Evolutionary conservation across 352 stramenopile species (phyloP), one percentile per base, ranked within the genome.

Genomic region (Thraustotheca clavata): DNA sequence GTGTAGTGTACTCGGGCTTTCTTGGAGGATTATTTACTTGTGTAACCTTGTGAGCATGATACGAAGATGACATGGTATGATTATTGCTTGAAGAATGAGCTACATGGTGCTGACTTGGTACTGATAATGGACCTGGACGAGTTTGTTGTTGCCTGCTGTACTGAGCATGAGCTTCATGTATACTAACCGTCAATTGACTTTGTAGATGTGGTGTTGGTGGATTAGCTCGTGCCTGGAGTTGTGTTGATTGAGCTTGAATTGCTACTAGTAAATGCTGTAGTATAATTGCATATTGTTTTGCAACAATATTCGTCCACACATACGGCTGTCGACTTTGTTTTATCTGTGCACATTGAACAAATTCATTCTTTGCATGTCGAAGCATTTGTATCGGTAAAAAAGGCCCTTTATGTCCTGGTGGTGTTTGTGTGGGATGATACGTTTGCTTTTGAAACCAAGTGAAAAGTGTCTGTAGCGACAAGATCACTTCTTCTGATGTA

Each of bases 361-460:
- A 65, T 32, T 65, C 57, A 46, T 65, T 65, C 57, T 65, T 65
- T 27, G 57, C 57, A 16, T 65, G 36, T 11, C 57, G 57, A 18
- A 65, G 57, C 22, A 65, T 43, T 14, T 52, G 43, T 24, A 52
- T 52, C 14, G 57, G 57, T n/a, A 65, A 46, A 3, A 43, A 65
- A 24, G 47, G 46, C 8, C 46, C 18, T 7, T 40, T 50, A 9
- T 29, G n/a, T 4, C 32, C 12, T 26, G 38, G 57, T 20, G 57
- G 26, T 27, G 38, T 35, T 32, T 20, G 55, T n/a, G 55, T 32
- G 5, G 57, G 57, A 33, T 65, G 46, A 46, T 55, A 65, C 26
- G 57, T 65, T 27, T 65, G 57, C 18, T 40, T 33, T 20, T 65
- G 46, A 32, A 65, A 54, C 57, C 57, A 65, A 20, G 9, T 27